Evolutionary conservation across 805 yeast genomes (phyloP).

Genomic region (Saturnispora besseyi): DNA sequence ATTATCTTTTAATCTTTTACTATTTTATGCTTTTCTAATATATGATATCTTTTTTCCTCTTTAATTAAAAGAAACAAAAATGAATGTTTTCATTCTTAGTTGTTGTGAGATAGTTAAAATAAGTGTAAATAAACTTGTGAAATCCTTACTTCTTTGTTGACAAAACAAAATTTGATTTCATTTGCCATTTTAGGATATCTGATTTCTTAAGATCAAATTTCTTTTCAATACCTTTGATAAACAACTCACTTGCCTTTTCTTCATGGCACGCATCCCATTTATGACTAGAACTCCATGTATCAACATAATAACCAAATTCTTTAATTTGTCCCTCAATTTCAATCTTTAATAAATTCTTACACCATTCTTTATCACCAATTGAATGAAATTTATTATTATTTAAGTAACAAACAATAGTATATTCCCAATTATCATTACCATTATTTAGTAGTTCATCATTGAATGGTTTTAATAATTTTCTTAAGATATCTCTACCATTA

Average conservation of each 20-base stretch:
- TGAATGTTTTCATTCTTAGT: no score
- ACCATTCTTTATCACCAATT: constrained; percentile 15
- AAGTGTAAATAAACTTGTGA: background rate
- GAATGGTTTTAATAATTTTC: constrained; percentile 35
- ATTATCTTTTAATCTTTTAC: background rate
- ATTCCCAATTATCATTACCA: constrained; percentile 18
- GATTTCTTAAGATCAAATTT: constrained; percentile 39
- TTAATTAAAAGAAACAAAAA: background rate
- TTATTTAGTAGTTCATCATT: constrained; percentile 30
- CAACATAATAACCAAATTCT: constrained; percentile 43
- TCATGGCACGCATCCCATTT: constrained; percentile 38
- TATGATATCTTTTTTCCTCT: background rate
- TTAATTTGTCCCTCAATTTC: constrained; percentile 34
- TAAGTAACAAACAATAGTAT: constrained; percentile 25
- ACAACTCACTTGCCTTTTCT: constrained; percentile 29
- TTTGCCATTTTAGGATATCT: constrained; percentile 26
- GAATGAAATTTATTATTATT: background rate
- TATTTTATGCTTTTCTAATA: constrained; percentile 1
- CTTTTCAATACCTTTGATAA: constrained; percentile 29
- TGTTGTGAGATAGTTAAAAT: background rate
- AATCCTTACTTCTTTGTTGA: background rate
- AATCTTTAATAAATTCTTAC: constrained; percentile 24
- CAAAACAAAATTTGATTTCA: constrained; percentile 5
- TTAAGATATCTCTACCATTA: constrained; percentile 60
- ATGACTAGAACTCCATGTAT: constrained; percentile 68